A percentile compares a stretch with the other conserved stretches of the same genome.
Evolutionary conservation across 768 basidiomycete genomes (phyloP).

Genomic region (Tulasnella sp.): DNA sequence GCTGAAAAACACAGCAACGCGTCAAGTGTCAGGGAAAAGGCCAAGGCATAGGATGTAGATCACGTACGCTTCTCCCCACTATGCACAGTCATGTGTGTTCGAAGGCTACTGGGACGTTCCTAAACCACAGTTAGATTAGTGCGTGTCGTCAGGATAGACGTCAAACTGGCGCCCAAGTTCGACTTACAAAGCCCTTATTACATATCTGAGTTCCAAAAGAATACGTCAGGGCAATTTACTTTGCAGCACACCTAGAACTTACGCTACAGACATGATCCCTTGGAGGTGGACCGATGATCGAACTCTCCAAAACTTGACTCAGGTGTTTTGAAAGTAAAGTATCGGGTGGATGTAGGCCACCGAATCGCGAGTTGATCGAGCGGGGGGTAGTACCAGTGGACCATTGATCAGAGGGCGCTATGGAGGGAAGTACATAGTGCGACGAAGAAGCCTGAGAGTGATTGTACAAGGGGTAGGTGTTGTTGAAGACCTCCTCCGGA

Average conservation of each 20-base stretch:
- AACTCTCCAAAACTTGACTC: neutral
- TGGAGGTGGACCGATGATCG: neutral
- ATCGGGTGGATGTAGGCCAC: neutral
- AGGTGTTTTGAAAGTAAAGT: neutral
- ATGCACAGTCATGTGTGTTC: constrained; percentile 51
- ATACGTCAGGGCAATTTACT: too few species aligned
- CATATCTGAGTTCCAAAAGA: too few species aligned
- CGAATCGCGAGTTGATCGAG: neutral
- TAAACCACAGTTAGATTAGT: neutral
- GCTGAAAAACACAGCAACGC: neutral
- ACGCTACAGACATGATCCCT: constrained; percentile 8
- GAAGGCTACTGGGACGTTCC: constrained; percentile 42
- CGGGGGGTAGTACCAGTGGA: neutral
- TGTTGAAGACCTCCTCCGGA: too few species aligned
- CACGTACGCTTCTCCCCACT: constrained; percentile 42
- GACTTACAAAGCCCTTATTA: constrained; percentile 2
- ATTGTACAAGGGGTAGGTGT: too few species aligned
- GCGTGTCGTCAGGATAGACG: neutral
- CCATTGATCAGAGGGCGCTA: neutral
- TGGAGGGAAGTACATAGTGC: neutral
- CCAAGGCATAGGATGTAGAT: neutral
- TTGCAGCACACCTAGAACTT: too few species aligned
- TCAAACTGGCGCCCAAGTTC: neutral
- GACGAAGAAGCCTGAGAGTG: too few species aligned
- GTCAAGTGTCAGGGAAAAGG: neutral